Base-by-base conservation (phyloP, 2,329 filamentous ascomycete genomes). In the Trichoderma guizhouense region DNA sequence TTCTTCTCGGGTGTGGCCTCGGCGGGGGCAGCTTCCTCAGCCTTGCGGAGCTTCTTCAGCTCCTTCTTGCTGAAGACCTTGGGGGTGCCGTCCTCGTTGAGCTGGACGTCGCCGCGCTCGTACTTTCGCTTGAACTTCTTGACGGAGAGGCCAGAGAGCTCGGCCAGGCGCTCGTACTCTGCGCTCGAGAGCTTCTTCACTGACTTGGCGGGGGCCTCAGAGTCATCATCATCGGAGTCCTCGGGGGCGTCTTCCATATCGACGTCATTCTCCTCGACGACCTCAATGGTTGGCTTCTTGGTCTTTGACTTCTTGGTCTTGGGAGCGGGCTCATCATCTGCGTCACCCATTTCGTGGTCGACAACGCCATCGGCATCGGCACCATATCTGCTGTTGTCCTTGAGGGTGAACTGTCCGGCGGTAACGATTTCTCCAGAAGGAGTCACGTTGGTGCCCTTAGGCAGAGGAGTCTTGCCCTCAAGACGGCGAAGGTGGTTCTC, bases 381-480 rank as follows among this genome's bases (percentile, higher is more conserved):
- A 82, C 98, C 98, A 87, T 99, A 99, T 83, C 95, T 96, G 80
- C 93, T 89, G 12, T 93, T 92, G 82, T 98, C 94, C 84, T 97
- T 97, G 79, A 99, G 87, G 74, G 95, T 93, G 88, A 93, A 97
- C 83, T 97, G 97, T 77, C 91, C 90, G 71, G 91, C 89, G 34
- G 87, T 84, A 55, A 85, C 83, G 51, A 84, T 81, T 75, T 91
- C 88, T 73, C 92, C 92, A 77, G 92, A 92, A 69, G 93, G 93
- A 32, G 88, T 92, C 75, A 95, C 92, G 72, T 89, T 88, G 73
- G 92, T 87, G 75, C 92, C 92, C 82, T 92, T 91, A 75, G 93
- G 89, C 76, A 93, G 89, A 34, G 96, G 84, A 18, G 95, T 93
- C 87, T 97, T 97, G 83, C 95, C 95, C 84, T 99, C 96, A 72